Conservation (phyloP, 2,329 filamentous ascomycete genomes). For the Microsporum ferrugineum region DNA sequence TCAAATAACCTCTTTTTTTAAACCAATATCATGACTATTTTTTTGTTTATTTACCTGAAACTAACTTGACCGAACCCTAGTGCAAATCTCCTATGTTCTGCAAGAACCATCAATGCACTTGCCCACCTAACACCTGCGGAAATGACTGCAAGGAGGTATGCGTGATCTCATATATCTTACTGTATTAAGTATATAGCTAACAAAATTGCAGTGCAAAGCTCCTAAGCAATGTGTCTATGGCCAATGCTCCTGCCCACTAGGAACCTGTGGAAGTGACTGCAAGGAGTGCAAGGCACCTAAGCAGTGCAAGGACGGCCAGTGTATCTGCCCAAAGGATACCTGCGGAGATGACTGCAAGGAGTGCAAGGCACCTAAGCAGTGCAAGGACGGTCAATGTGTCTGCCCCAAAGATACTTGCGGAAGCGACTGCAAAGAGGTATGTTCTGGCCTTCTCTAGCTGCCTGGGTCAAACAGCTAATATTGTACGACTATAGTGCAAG, state of each 20-base stretch:
- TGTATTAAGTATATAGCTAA: neutral
- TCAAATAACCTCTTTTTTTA: neutral
- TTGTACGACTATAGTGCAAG: neutral
- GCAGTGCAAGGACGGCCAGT: neutral
- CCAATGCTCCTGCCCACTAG: neutral
- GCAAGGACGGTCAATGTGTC: neutral
- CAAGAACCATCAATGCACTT: neutral
- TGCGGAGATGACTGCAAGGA: neutral
- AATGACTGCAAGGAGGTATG: neutral
- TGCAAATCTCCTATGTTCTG: neutral
- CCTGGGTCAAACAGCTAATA: neutral
- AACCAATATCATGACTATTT: neutral
- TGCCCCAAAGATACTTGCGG: neutral
- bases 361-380: neutral
- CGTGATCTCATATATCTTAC: neutral
- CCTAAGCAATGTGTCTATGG: neutral
- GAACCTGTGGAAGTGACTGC: neutral
- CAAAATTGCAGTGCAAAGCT: neutral
- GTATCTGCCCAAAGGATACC: neutral
- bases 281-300: neutral
- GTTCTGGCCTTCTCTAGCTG: neutral
- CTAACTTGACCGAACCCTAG: neutral
- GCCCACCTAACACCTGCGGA: constrained; percentile 1
- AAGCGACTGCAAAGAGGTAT: neutral
- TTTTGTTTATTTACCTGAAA: neutral